Conservation (phyloP, 306 rosid species). For the Medicago ruthenica region DNA sequence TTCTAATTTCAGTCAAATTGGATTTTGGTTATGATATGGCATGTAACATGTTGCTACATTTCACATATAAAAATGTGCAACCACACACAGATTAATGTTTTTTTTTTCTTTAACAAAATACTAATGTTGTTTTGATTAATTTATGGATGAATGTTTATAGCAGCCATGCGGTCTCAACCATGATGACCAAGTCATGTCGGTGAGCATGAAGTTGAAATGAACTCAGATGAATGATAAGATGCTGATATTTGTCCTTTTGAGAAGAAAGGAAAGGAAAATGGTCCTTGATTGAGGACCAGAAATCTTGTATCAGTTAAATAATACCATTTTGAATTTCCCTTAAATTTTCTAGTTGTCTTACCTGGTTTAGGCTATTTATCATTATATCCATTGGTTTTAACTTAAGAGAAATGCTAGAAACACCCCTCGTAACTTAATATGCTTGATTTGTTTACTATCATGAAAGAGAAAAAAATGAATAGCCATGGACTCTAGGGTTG, state of each 20-base stretch:
- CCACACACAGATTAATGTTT: too few species aligned
- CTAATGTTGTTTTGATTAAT: too few species aligned
- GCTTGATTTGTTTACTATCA: not conserved
- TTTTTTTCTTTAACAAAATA: too few species aligned
- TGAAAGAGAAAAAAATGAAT: not conserved
- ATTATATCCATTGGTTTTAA: slow-evolving; percentile 8
- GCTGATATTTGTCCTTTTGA: not conserved
- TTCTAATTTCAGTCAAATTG: not conserved
- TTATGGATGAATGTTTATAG: not conserved
- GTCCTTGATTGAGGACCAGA: slow-evolving; percentile 12
- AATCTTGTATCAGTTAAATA: slow-evolving; percentile 21
- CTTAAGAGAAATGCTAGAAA: too few species aligned
- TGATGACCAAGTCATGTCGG: slow-evolving; percentile 3
- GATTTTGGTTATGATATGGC: not conserved
- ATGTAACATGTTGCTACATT: not conserved
- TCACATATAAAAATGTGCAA: slow-evolving; percentile 21
- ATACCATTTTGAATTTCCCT: slow-evolving; percentile 1
- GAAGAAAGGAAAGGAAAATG: not conserved
- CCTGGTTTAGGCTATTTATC: not conserved
- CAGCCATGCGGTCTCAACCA: slow-evolving; percentile 8
- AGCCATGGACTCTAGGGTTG: not conserved
- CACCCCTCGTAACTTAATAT: not conserved
- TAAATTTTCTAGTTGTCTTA: not conserved
- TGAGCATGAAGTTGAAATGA: slow-evolving; percentile 19
- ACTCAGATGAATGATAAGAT: not conserved